phyloP scores from a whole-genome alignment of 345 rosid species.

The Dipteronia dyeriana region DNA sequence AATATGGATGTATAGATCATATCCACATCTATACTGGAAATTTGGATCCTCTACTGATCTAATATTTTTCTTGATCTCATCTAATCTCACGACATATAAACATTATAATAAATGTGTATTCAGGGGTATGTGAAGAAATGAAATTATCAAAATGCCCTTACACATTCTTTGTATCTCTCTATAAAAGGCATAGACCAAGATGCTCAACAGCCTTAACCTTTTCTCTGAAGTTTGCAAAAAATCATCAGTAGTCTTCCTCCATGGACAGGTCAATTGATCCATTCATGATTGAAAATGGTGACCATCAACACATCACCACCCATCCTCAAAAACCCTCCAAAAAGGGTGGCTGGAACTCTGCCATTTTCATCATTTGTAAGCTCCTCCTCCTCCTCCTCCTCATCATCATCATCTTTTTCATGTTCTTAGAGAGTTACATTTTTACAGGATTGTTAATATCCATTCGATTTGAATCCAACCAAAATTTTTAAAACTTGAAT shows the following conservation, averaged over 20 bases:
- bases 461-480: too few relatives aligned
- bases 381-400: background rate
- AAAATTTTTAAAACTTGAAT: too few relatives aligned
- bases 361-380: slow-evolving; percentile 85
- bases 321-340: slow-evolving; percentile 9
- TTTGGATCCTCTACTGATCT: too few relatives aligned
- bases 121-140: too few relatives aligned
- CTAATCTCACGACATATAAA: too few relatives aligned
- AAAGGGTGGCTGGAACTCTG: slow-evolving; percentile 80
- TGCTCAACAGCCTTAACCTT: background rate
- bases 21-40: too few relatives aligned
- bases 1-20: too few relatives aligned
- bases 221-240: background rate
- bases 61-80: too few relatives aligned
- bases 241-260: too few relatives aligned
- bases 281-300: slow-evolving; percentile 8
- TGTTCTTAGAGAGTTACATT: too few relatives aligned
- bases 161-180: background rate
- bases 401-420: background rate
- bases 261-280: slow-evolving; percentile 38
- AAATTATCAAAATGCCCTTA: background rate
- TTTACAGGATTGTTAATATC: too few relatives aligned
- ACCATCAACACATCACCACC: slow-evolving; percentile 2
- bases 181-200: background rate
- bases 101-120: too few relatives aligned